These are phyloP conservation scores for Suillus weaverae DNA, from an alignment of 768 basidiomycete species.

Conservation along the genomic window DNA sequence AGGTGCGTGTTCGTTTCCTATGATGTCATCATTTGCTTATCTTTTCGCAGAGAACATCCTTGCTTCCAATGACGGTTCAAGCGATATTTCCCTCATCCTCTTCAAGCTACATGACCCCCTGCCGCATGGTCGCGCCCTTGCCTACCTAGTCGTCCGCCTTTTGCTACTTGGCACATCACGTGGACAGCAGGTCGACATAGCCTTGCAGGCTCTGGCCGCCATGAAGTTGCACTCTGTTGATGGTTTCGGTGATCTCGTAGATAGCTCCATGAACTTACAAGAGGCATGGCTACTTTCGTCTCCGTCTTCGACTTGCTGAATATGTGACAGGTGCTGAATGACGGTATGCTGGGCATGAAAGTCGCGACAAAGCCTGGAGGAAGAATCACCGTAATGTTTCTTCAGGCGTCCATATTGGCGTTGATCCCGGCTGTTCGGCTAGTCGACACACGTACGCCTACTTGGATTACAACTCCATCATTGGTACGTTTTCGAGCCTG, in stretches of 20 bases:
- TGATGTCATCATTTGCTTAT: not conserved
- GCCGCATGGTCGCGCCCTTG: conserved; percentile 55
- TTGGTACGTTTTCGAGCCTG: conserved; percentile 30
- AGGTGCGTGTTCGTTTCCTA: conserved; percentile 40
- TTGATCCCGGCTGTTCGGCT: conserved; percentile 49
- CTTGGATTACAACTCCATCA: conserved; percentile 51
- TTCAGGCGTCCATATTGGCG: conserved; percentile 59
- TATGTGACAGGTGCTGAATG: conserved; percentile 43
- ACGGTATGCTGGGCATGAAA: conserved; percentile 45
- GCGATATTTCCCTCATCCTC: conserved; percentile 51
- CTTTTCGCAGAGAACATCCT: conserved; percentile 60
- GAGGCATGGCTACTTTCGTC: conserved; percentile 28
- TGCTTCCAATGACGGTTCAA: conserved; percentile 42
- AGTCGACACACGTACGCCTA: conserved; percentile 34
- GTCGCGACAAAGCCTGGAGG: conserved; percentile 63
- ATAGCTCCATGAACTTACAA: conserved; percentile 12
- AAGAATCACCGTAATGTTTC: conserved; percentile 49
- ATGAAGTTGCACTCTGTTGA: conserved; percentile 49
- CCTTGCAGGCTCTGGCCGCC: conserved; percentile 44
- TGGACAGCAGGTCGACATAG: conserved; percentile 57
- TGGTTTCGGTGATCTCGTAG: conserved; percentile 36
- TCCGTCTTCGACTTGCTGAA: conserved; percentile 3
- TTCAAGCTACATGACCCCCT: conserved; percentile 49
- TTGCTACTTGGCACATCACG: conserved; percentile 58
- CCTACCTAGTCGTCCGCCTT: conserved; percentile 61